Base-by-base conservation (phyloP, 2,329 filamentous ascomycete species). In the Rhytidhysteron rufulum region DNA sequence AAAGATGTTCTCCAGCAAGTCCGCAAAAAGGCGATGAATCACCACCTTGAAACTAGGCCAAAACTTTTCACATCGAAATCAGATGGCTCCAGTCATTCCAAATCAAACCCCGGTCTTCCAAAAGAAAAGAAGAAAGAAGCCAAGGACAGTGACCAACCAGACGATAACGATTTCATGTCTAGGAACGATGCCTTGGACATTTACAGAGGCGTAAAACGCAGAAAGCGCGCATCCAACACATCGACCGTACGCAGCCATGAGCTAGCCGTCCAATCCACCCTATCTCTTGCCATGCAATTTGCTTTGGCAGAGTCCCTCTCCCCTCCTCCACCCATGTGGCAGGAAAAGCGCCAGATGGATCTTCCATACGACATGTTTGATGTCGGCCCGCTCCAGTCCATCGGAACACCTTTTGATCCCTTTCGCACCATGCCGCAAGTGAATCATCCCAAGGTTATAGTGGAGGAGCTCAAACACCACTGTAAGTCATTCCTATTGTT, bases 351-450 rank as follows among this genome's bases (percentile, higher is more conserved):
- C 4, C 34, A 40, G 7, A 39, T 48, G 4, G 10, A 10, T 8
- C 44, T 61, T 15, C 43, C 47, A 2, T 63, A 58, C 41, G 52
- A 62, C 30, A 21, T 40, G 2, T 16, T 31, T 15, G 16, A 20
- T 4, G 40, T 49, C 2, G 47, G 47, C 15, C 45, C 53, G 0
- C 51, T 63, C 11, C 22, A 39, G n/a, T 63, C 58, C 2, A 45
- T 64, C 13, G 62, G 61, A 15, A 51, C 54, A 13, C 45, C 49
- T 3, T 19, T 64, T 3, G 63, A 66, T 37, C 63, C 63, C 0
- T 67, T 67, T 37, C 30, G 42, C 1, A 62, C 57, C 6, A 63
- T 67, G 54, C 59, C 54, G 18, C 60, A 65, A 32, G 49, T 55
- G 2, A 48, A 37, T 10, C 47, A 60, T 39, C 51, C 55, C 3